Evolutionary conservation across 805 yeast species (phyloP).

Genomic region (Schizosaccharomyces japonicus): DNA sequence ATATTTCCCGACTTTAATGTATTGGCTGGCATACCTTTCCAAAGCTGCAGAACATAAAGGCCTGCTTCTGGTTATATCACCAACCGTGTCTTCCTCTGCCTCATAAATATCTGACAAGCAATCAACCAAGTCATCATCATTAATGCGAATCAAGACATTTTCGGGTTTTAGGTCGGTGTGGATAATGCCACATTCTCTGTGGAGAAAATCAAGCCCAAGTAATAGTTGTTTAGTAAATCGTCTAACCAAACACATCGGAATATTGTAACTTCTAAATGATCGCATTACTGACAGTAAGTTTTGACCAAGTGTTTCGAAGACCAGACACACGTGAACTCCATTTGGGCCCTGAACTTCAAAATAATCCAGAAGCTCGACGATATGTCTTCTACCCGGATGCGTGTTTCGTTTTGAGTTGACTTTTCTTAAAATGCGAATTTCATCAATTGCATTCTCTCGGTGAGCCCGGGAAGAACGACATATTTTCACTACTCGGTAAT

Average conservation of each 20-base stretch:
- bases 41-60: no score
- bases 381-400: conserved; percentile 63
- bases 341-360: conserved; percentile 74
- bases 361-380: conserved; percentile 58
- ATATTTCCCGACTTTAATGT: no score
- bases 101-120: no score
- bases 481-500: conserved; percentile 81
- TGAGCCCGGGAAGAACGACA: conserved; percentile 78
- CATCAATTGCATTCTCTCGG: conserved; percentile 84
- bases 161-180: conserved; percentile 57
- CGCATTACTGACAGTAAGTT: conserved; percentile 64
- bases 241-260: conserved; percentile 54
- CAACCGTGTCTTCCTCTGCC: no score
- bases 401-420: conserved; percentile 33
- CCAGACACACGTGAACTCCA: conserved; percentile 89
- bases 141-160: conserved; percentile 54
- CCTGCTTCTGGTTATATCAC: not conserved
- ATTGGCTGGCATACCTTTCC: no score
- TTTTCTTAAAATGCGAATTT: conserved; percentile 51
- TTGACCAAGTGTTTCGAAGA: conserved; percentile 89
- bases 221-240: conserved; percentile 60
- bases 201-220: conserved; percentile 47
- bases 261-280: conserved; percentile 50
- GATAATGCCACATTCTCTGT: conserved; percentile 46
- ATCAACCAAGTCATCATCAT: conserved; percentile 56